These are phyloP conservation scores for Penicillium sp. DNA, from an alignment of 2,329 filamentous ascomycete species.

Conservation along the genomic window DNA sequence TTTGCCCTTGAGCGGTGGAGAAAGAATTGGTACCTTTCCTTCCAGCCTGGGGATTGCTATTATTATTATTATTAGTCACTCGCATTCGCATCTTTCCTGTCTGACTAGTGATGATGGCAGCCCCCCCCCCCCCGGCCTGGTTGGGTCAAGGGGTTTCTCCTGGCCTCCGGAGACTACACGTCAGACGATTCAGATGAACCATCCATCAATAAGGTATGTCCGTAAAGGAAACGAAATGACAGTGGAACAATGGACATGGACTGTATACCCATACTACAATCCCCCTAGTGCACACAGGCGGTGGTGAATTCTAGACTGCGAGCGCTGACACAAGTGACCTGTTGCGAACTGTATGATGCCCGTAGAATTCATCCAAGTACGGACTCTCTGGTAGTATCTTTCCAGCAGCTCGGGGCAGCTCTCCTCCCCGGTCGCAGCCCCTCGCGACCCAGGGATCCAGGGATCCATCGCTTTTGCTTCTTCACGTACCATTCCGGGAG, in stretches of 20 bases:
- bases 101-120: background rate
- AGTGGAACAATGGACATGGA: background rate
- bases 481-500: conserved; percentile 11
- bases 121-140: background rate
- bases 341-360: background rate
- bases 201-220: too few relatives aligned
- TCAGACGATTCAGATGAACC: background rate
- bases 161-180: background rate
- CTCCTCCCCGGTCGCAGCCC: background rate
- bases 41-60: background rate
- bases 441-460: background rate
- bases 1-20: background rate
- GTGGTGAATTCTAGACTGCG: too few relatives aligned
- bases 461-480: conserved; percentile 8
- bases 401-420: background rate
- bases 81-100: background rate
- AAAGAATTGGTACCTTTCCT: background rate
- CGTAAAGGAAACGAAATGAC: background rate
- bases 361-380: background rate
- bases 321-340: too few relatives aligned
- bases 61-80: background rate
- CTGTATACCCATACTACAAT: background rate
- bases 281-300: too few relatives aligned
- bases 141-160: too few relatives aligned
- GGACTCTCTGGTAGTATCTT: background rate